phyloP scores from a whole-genome alignment of 805 yeast genomes.

The Phaffomyces opuntiae region DNA sequence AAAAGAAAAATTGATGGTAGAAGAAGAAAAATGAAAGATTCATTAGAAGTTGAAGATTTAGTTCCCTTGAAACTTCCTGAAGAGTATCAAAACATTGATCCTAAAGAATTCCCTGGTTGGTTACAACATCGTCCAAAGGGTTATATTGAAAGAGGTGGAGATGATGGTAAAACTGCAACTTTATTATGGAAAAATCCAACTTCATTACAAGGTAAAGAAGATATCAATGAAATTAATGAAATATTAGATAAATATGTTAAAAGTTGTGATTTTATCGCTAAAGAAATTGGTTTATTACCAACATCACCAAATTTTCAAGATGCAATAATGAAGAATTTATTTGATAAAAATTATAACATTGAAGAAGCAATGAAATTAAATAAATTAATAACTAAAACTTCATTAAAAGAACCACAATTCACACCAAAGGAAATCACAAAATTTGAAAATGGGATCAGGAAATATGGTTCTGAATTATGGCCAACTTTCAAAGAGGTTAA shows the following conservation, averaged over 20 bases:
- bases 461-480: conserved; percentile 71
- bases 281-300: conserved; percentile 43
- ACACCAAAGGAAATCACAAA: conserved; percentile 49
- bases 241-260: conserved; percentile 48
- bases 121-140: conserved; percentile 74
- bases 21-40: conserved; percentile 15
- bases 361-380: conserved; percentile 41
- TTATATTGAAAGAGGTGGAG: conserved; percentile 78
- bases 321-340: conserved; percentile 49
- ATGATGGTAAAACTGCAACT: conserved; percentile 42
- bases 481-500: conserved; percentile 68
- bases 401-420: conserved; percentile 74
- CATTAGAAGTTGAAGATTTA: conserved; percentile 1
- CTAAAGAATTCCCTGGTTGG: conserved; percentile 61
- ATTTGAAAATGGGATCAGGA: conserved; percentile 70
- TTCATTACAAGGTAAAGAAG: conserved; percentile 3
- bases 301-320: conserved; percentile 81
- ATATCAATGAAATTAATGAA: conserved; percentile 16
- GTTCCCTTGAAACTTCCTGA: conserved; percentile 36
- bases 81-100: conserved; percentile 33
- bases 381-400: conserved; percentile 42
- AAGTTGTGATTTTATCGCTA: conserved; percentile 51
- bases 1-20: conserved; percentile 21
- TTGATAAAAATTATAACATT: conserved; percentile 45
- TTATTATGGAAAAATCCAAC: conserved; percentile 57